Evolutionary conservation across 1,284 basidiomycete species (phyloP), one percentile per base, ranked within the genome.

Genomic region (Thelephora terrestris): DNA sequence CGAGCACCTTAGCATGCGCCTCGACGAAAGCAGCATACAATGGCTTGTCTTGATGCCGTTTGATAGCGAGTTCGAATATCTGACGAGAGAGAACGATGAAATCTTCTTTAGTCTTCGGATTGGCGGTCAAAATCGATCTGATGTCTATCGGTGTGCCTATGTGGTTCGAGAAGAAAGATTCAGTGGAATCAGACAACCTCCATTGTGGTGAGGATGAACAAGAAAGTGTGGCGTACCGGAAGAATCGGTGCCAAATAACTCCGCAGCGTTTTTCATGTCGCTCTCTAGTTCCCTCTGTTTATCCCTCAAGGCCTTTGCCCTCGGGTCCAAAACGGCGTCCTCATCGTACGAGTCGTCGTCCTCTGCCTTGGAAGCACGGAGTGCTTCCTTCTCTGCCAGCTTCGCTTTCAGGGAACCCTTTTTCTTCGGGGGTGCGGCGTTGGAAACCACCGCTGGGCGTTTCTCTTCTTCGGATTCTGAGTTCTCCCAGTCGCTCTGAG

Each of bases 401-500:
- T 93, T 94, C 43, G 79, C 78, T 66, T 94, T 95, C 55, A 94
- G 67, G 0, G 85, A 89, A 50, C 88, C 88, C 70, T 92, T 94
- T 71, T 94, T 94, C 73, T 89, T 91, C 2, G 80, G 75, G 1
- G 86, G 80, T 27, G 25, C 25, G 18, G 82, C 79, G 40, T 70
- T 71, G 0, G 77, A 61, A 17, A 67, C 63, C 12, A 72, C 61
- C 0, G 71, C 57, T 4, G 70, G 47, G 43, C 67, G 52, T 53
- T 79, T 75, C 52, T 75, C 70, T 54, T 81, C 76, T 48, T 87
- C 85, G n/a, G 85, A 84, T 5, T 87, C 89, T 4, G 85, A 87
- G 39, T 76, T 87, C 56, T 97, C 93, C 93, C 92, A 96, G 65
- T 94, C 91, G 62, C 90, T 91, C 87, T 94, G 57, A 27, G n/a